Conservation (phyloP, 1,284 basidiomycete genomes). For the Puccinia triticina region DNA sequence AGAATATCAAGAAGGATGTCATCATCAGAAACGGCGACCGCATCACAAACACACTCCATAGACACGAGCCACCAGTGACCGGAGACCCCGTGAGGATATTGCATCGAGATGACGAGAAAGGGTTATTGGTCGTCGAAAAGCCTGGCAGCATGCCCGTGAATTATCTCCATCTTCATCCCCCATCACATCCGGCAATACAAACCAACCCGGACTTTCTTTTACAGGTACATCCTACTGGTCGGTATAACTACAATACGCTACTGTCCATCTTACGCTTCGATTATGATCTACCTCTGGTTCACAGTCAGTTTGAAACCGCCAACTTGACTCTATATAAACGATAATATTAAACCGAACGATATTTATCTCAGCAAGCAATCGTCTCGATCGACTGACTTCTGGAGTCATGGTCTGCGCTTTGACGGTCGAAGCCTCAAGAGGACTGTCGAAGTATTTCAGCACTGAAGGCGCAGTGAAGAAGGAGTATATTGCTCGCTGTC, state of each 20-base stretch:
- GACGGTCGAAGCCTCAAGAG: conserved; percentile 71
- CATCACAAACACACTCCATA: conserved; percentile 89
- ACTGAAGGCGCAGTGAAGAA: conserved; percentile 76
- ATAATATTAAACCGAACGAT: conserved; percentile 5
- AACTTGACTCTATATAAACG: conserved; percentile 18
- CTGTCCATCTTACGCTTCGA: conserved; percentile 84
- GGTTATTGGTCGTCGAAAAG: conserved; percentile 90
- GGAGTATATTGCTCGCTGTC: conserved; percentile 85
- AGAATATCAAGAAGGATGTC: conserved; percentile 75
- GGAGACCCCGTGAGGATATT: conserved; percentile 82
- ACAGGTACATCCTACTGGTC: conserved; percentile 75
- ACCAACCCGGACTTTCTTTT: conserved; percentile 13
- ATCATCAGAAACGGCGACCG: conserved; percentile 84
- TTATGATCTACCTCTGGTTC: conserved; percentile 78
- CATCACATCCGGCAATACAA: conserved; percentile 62
- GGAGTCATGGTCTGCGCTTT: conserved; percentile 94
- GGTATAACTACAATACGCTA: conserved; percentile 84
- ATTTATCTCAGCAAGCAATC: conserved; percentile 74
- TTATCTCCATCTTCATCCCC: conserved; percentile 57
- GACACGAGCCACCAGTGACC: conserved; percentile 94
- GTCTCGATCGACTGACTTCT: conserved; percentile 90
- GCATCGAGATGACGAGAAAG: conserved; percentile 72
- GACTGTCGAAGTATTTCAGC: conserved; percentile 76
- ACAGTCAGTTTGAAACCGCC: conserved; percentile 67
- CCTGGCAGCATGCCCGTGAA: conserved; percentile 73